Evolutionary conservation across 179 eudicot species (phyloP).

Genomic region (Patellifolia procumbens): DNA sequence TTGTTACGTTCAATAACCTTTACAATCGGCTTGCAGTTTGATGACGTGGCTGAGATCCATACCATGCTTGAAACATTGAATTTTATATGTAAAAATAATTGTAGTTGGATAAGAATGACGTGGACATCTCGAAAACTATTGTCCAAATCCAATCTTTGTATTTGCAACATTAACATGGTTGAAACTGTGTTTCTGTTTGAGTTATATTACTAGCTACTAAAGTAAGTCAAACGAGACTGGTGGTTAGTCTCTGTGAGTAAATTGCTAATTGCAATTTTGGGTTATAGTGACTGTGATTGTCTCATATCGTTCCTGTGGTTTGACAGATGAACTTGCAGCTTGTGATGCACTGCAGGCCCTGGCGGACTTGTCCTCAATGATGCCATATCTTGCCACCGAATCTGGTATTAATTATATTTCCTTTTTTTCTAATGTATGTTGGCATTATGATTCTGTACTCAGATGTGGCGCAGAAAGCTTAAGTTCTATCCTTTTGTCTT

Average conservation of each 20-base stretch:
- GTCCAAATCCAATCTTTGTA: neutral
- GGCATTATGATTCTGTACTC: neutral
- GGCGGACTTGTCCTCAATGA: slow-evolving; percentile 74
- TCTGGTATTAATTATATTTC: slow-evolving; percentile 28
- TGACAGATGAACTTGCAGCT: slow-evolving; percentile 59
- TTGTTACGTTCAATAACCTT: too few species aligned
- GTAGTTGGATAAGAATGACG: neutral
- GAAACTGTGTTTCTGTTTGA: neutral
- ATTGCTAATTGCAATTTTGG: neutral
- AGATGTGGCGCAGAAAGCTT: neutral
- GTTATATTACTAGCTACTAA: neutral
- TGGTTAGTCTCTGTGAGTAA: neutral
- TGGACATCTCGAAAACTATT: neutral
- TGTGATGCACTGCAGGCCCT: slow-evolving; percentile 87
- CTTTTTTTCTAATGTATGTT: neutral
- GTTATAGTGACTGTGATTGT: slow-evolving; percentile 2
- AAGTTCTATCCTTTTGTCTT: neutral
- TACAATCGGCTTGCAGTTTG: too few species aligned
- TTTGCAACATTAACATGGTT: neutral
- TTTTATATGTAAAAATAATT: neutral
- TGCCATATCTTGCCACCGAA: slow-evolving; percentile 34
- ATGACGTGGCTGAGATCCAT: too few species aligned
- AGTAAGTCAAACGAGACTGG: neutral
- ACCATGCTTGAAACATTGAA: too few species aligned
- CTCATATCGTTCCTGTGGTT: slow-evolving; percentile 12